Conservation (phyloP, 2,329 filamentous ascomycete species). For the Dendryphion nanum region DNA sequence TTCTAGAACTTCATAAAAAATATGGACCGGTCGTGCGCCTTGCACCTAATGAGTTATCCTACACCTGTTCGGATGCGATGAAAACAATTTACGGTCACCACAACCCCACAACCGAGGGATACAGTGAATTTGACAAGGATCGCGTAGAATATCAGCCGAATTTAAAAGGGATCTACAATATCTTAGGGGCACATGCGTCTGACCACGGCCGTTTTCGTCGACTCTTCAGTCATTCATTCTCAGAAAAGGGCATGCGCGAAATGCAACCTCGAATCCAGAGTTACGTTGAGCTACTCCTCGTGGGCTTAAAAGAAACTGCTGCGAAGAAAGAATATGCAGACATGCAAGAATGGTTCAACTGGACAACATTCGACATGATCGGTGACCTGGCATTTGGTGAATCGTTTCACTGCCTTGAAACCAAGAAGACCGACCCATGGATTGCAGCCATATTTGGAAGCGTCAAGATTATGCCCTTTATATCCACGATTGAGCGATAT, state of each 20-base stretch:
- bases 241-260: conserved; percentile 39
- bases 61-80: conserved; percentile 39
- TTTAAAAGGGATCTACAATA: conserved; percentile 8
- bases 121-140: conserved; percentile 28
- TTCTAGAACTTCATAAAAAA: conserved; percentile 7
- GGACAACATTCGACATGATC: conserved; percentile 20
- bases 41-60: conserved; percentile 49
- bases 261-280: conserved; percentile 36
- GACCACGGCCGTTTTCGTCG: conserved; percentile 21
- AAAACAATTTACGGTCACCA: conserved; percentile 40
- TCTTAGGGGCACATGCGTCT: conserved; percentile 5
- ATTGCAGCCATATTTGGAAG: conserved; percentile 25
- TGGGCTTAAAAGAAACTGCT: conserved; percentile 5
- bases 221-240: conserved; percentile 41
- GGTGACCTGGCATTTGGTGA: conserved; percentile 53
- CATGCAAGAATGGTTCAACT: conserved; percentile 12
- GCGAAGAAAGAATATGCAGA: conserved; percentile 1
- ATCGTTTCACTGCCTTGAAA: conserved; percentile 29
- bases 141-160: conserved; percentile 6
- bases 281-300: conserved; percentile 37
- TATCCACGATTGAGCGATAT: conserved; percentile 26
- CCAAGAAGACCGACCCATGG: background rate
- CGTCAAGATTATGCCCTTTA: conserved; percentile 19
- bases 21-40: conserved; percentile 47
- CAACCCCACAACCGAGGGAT: conserved; percentile 21